Percentiles rank a stretch among this genome's conserved stretches.
phyloP scores from a whole-genome alignment of 352 stramenopile genomes.

The Lagenidium sp. region DNA sequence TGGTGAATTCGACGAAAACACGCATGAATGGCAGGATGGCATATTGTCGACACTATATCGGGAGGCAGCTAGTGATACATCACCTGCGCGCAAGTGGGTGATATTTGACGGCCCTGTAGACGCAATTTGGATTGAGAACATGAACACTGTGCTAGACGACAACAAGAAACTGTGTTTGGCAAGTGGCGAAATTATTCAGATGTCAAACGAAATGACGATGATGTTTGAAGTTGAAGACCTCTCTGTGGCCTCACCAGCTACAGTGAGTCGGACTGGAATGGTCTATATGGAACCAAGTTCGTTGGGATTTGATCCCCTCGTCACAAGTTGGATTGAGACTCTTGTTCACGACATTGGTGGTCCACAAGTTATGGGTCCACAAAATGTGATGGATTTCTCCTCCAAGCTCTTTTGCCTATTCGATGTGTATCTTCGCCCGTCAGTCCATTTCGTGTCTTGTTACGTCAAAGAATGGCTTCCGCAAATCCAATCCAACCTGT shows the following conservation, averaged over 20 bases:
- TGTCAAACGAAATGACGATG: slow-evolving; percentile 95
- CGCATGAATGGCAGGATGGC: slow-evolving; percentile 92
- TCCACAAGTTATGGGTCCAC: slow-evolving; percentile 19
- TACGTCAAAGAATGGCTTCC: slow-evolving; percentile 90
- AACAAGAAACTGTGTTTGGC: slow-evolving; percentile 95
- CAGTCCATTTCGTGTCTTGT: slow-evolving; percentile 74
- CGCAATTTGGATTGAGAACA: slow-evolving; percentile 97
- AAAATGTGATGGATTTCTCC: slow-evolving; percentile 38
- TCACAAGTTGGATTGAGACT: slow-evolving; percentile 85
- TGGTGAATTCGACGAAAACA: slow-evolving; percentile 92
- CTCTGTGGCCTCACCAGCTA: slow-evolving; percentile 90
- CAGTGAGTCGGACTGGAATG: slow-evolving; percentile 91
- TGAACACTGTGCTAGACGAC: slow-evolving; percentile 96
- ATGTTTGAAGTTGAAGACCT: slow-evolving; percentile 96
- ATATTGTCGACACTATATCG: slow-evolving; percentile 89
- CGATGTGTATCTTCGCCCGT: slow-evolving; percentile 78
- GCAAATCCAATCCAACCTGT: slow-evolving; percentile 88
- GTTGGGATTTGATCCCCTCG: slow-evolving; percentile 86
- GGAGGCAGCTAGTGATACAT: slow-evolving; percentile 83
- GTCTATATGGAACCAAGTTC: slow-evolving; percentile 95
- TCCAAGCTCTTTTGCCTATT: slow-evolving; percentile 68
- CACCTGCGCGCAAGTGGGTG: slow-evolving; percentile 89
- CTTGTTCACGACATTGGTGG: slow-evolving; percentile 51
- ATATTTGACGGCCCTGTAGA: slow-evolving; percentile 95
- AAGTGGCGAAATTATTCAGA: slow-evolving; percentile 92